Evolutionary conservation across 1,284 basidiomycete genomes (phyloP), one percentile per base, ranked within the genome.

Genomic region (Irpex sp.): DNA sequence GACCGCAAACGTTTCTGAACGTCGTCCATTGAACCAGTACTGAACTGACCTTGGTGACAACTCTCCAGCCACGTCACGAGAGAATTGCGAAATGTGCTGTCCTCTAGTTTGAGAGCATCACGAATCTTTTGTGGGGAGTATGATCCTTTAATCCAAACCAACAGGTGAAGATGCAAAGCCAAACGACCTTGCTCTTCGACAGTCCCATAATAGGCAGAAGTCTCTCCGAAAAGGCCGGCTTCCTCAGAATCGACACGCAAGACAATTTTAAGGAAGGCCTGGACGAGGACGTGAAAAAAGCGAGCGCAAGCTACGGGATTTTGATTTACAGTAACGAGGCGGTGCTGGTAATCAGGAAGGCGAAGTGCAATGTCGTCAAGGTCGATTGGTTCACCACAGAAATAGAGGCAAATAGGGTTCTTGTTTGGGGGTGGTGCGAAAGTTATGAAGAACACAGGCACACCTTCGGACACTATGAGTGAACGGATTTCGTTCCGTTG

Each of bases 401-500:
- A 72, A 59, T 73, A 76, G 37, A 74, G 47, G 58, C 67, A 72
- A 10, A 75, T 62, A n/a, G 72, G 71, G 66, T 73, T 65, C 23
- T 63, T 65, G 5, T 63, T 60, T 58, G 76, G 74, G 12, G 69
- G 66, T 21, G 75, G 75, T 2, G 74, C 69, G 42, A 77, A 66
- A 1, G 76, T 77, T 6, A 77, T 74, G 61, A 71, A 77, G 72
- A 74, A 77, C 0, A 65, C 63, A 2, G 75, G 74, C 6, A 74
- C 69, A 35, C 75, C 74, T 21, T 61, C n/a, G 45, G 65, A 64
- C 5, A 62, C 60, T 14, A 73, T 74, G 9, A 77, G 53, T 2
- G 75, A 72, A 74, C 73, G 75, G 4, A 78, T 72, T 58, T 78
- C 73, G 63, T 74, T 72, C 19, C 73, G 42, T 70, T 72, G 73